Base-by-base conservation (phyloP, 2,329 filamentous ascomycete species). In the Geosmithia putterillii region DNA sequence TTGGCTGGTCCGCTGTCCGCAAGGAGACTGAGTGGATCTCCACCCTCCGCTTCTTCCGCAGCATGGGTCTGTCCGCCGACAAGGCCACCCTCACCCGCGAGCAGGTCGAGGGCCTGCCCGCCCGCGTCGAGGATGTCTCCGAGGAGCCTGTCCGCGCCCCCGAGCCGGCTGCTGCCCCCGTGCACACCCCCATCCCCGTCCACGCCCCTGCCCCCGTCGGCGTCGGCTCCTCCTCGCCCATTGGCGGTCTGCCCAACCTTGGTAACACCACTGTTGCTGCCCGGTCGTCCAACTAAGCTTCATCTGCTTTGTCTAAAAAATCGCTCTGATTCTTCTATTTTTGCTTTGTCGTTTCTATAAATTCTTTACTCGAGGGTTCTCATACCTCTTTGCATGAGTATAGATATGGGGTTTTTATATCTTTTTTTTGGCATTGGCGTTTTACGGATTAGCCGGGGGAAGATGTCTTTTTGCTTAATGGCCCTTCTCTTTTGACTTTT, bases 1-100 rank as follows among this genome's bases (percentile, higher is more conserved):
- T 86, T 40, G 62, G 71, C 41, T 87, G 82, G 82, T 70, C 67
- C 51, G 61, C 61, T 42, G 66, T 67, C 44, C 66, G 82, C 46
- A 79, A 79, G 61, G 67, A 78, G 19, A 47, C 52, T 0, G 64
- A 66, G 54, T 68, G 48, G 80, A 80, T 58, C 71, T 71, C 82
- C 28, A 69, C 65, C 2, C 53, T 69, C 7, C 47, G 47, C 1
- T 71, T 69, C 53, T 57, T 71, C 42, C 55, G 57, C 37, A 68
- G 64, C 9, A 71, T 71, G 67, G 67, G 67, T 12, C 51, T 71
- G 22, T 18, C 47, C 10, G 42, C 46, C 38, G 42, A 46, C 14
- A 42, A 37, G 34, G 28, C 41, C 38, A 20, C 19, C 32, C 41
- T 41, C n/a, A 46, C 41, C 12, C 41, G 41, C 22, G 37, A 43